These are phyloP conservation scores for Neonectria hederae DNA, from an alignment of 2,329 filamentous ascomycete genomes.

Conservation along the genomic window DNA sequence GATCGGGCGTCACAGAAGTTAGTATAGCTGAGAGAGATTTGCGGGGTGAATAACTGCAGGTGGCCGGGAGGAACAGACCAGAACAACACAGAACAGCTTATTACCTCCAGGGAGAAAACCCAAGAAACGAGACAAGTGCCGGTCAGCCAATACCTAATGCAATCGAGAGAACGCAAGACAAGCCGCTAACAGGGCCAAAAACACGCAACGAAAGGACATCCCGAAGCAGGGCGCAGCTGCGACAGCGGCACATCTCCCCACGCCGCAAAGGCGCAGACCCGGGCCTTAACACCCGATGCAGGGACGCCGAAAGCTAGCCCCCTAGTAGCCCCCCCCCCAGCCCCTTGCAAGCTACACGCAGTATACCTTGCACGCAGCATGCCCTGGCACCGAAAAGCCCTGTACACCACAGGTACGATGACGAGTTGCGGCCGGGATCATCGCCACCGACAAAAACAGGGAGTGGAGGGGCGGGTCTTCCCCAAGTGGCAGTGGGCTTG, in stretches of 20 bases:
- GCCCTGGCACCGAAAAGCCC: not conserved
- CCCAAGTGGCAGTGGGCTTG: not conserved
- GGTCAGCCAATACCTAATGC: too few relatives aligned
- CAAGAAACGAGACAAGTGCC: too few relatives aligned
- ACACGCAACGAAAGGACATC: too few relatives aligned
- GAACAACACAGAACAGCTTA: not conserved
- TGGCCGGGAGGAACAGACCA: not conserved
- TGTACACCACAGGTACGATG: not conserved
- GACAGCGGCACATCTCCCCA: not conserved
- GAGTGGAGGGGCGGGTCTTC: not conserved
- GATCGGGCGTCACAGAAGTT: not conserved
- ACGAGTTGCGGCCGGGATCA: not conserved
- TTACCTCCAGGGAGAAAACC: not conserved
- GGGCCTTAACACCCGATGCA: not conserved
- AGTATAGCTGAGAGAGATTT: not conserved
- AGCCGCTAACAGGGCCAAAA: too few relatives aligned
- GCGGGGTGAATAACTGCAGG: not conserved
- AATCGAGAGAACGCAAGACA: too few relatives aligned
- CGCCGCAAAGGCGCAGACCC: constrained; percentile 23
- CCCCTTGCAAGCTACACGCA: not conserved
- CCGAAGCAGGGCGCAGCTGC: not conserved
- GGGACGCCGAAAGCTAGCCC: not conserved
- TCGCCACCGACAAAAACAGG: not conserved
- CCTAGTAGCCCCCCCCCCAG: too few relatives aligned
- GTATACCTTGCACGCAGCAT: not conserved